Base-by-base conservation (phyloP, 495 filamentous ascomycete genomes). In the Tuber aestivum region DNA sequence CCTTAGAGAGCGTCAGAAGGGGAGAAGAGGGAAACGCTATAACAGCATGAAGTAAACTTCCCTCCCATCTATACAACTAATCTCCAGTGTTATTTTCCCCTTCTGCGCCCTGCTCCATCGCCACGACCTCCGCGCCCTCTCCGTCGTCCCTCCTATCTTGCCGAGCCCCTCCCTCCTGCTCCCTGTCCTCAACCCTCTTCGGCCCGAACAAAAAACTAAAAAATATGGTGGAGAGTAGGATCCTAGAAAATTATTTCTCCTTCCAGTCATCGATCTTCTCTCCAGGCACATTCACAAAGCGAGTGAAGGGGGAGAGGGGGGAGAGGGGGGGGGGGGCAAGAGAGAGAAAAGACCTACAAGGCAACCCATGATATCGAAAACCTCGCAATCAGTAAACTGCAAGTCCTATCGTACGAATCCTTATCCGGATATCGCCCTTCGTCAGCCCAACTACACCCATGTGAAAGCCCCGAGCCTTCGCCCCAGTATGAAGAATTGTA, bases 141-240 rank as follows among this genome's bases (percentile, higher is more conserved):
- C 27, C 27, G 18, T 32, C 14, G 7, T 18, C 56, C 27, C 3
- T 18, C 56, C 56, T 18, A 32, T 12, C 14, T 65, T 65, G 27
- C 32, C 56, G 56, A 65, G 3, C 27, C 12, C 27, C 35, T 65
- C 35, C 27, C 35, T 6, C 56, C 14, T 65, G 12, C 27, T 65
- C 56, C 32, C 4, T 12, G 32, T 65, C 56, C 5, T 27, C 32
- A 35, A 65, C 5, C 56, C 27, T 35, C 56, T 65, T 65, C 3
- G 56, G 56, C 56, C 56, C 56, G 56, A 65, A 65, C 56, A 65
- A 6, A 18, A 65, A 65, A 65, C 56, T 65, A 12, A 65, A 65
- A 35, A 65, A 65, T 35, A 65, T 65, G 3, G 56, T 3, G 18
- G 12, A 32, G 27, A 65, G 12, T 32, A 65, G 27, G 12, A 20